Base-by-base conservation (phyloP, 2,329 filamentous ascomycete species). In the Pseudocercospora crystallina region DNA sequence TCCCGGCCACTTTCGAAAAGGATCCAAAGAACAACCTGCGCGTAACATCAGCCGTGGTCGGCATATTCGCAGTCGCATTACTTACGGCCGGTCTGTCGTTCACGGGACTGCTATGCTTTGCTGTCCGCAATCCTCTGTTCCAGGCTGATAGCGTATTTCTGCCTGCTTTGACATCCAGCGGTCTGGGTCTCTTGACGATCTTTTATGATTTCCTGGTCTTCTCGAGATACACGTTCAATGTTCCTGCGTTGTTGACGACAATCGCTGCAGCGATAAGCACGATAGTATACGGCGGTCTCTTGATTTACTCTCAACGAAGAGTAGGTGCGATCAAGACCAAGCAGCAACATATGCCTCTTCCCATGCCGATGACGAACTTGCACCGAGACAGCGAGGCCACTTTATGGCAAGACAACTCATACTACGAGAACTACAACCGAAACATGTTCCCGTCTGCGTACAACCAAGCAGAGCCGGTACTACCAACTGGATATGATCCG, bases 71-170 rank as follows among this genome's bases (percentile, higher is more conserved):
- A 17, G 69, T 76, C 57, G 71, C 74, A 5, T 65, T 80, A 13
- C 66, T 79, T 7, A 70, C 73, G 1, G 69, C 73, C 37, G 77
- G 76, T 30, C 76, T 78, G 61, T 73, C 71, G 2, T 73, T 77
- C 54, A 78, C 76, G 1, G 71, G 67, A 33, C 66, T 77, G 38
- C 64, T 78, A 36, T 74, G 71, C 63, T 75, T 78, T 51, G 71
- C 73, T 9, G 73, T 75, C 55, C 71, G 68, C 39, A 74, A 71
- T 56, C 65, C 69, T 53, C 56, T 71, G 17, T 80, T 78, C 56
- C 76, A 74, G 51, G 70, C 73, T 39, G 75, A 79, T 44, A 61
- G 67, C 29, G 68, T 80, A 56, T 77, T 77, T 58, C 61, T 77
- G 60, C 76, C 71, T 30, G 65, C 53, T 9, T 68, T 76, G 31